Conservation (phyloP, 2,329 filamentous ascomycete genomes). For the Fusarium penzigii region DNA sequence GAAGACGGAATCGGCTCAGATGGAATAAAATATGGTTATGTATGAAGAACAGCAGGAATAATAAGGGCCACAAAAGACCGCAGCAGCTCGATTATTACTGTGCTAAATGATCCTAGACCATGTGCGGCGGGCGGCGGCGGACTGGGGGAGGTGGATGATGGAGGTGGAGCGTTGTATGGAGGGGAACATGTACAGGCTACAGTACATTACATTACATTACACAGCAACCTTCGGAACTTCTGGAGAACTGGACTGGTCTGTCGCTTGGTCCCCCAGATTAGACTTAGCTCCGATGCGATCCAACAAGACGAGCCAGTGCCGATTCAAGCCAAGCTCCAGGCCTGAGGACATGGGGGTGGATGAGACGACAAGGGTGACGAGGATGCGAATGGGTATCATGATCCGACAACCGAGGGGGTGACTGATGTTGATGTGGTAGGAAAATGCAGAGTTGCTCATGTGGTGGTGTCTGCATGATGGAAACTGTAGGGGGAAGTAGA, state of each 20-base stretch:
- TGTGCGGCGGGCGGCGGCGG: constrained; percentile 19
- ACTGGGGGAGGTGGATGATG: constrained; percentile 16
- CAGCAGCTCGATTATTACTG: constrained; percentile 10
- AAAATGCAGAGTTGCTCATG: neutral
- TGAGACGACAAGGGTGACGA: constrained; percentile 1
- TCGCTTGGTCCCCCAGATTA: constrained; percentile 11
- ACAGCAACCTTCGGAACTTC: constrained; percentile 22
- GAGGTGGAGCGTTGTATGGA: constrained; percentile 22
- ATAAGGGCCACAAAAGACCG: constrained; percentile 20
- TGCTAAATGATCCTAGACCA: constrained; percentile 26
- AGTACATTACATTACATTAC: no score
- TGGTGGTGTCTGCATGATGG: neutral
- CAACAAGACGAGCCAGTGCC: constrained; percentile 12
- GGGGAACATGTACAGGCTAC: constrained; percentile 2
- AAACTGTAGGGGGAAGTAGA: neutral
- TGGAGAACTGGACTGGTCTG: constrained; percentile 18
- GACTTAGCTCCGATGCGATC: constrained; percentile 13
- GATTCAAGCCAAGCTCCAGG: constrained; percentile 8
- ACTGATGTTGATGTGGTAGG: constrained; percentile 3
- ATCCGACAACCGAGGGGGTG: constrained; percentile 17
- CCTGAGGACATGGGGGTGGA: constrained; percentile 3
- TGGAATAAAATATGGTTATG: constrained; percentile 30
- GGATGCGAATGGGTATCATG: constrained; percentile 1
- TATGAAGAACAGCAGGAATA: constrained; percentile 26
- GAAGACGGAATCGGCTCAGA: constrained; percentile 14